Conservation (phyloP, 305 asterid genomes). For the Ajuga reptans region DNA sequence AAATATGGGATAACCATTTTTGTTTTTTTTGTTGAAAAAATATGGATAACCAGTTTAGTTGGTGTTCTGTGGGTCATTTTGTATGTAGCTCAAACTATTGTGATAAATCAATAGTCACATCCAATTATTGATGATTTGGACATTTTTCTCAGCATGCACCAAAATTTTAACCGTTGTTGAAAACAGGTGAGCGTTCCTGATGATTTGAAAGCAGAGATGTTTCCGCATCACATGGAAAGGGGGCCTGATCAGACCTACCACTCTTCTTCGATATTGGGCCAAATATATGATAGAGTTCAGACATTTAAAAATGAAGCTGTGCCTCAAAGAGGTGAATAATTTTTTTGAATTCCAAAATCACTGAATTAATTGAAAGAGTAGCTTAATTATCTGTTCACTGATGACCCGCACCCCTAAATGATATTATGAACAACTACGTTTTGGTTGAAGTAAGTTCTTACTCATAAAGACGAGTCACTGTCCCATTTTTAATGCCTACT, state of each 20-base stretch:
- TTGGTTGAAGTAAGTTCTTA: background rate
- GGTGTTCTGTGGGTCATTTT: background rate
- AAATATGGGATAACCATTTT: background rate
- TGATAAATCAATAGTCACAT: background rate
- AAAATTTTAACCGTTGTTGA: background rate
- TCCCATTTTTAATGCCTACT: background rate
- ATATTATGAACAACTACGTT: background rate
- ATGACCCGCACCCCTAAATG: too few relatives aligned
- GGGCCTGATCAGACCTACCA: constrained; percentile 24
- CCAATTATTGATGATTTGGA: background rate
- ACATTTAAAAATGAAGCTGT: constrained; percentile 24
- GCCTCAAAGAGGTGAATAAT: constrained; percentile 32
- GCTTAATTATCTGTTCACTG: background rate
- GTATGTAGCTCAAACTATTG: background rate
- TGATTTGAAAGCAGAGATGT: constrained; percentile 31
- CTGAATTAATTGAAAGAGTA: background rate
- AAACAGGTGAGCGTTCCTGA: constrained; percentile 46
- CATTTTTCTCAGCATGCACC: background rate
- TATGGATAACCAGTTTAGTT: background rate
- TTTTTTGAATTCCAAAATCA: background rate
- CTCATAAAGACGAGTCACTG: background rate
- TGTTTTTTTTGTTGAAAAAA: too few relatives aligned
- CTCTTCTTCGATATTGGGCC: constrained; percentile 58
- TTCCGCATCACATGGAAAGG: constrained; percentile 66
- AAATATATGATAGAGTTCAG: constrained; percentile 41